phyloP scores from a whole-genome alignment of 2,329 filamentous ascomycete species.

The Davidsoniella neocaledoniae region DNA sequence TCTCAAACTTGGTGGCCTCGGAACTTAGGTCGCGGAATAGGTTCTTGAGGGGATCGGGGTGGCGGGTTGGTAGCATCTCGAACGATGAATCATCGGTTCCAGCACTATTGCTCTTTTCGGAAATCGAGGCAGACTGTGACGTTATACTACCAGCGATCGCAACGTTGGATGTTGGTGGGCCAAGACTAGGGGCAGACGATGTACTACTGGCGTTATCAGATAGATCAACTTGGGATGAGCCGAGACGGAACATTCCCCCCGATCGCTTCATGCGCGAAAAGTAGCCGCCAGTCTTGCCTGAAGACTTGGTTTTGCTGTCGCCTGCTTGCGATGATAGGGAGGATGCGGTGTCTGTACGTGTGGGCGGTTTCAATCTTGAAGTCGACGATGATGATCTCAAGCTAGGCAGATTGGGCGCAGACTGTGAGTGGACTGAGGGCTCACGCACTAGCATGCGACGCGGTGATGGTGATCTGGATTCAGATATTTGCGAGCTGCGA shows the following conservation, averaged over 20 bases:
- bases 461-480: slow-evolving; percentile 13
- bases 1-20: slow-evolving; percentile 41
- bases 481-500: slow-evolving; percentile 8
- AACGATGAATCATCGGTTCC: slow-evolving; percentile 29
- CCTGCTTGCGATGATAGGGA: neutral
- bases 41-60: slow-evolving; percentile 37
- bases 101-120: slow-evolving; percentile 23
- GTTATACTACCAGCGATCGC: slow-evolving; percentile 21
- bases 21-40: slow-evolving; percentile 37
- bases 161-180: slow-evolving; percentile 21
- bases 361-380: slow-evolving; percentile 1
- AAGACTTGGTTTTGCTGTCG: slow-evolving; percentile 14
- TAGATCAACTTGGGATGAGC: slow-evolving; percentile 20
- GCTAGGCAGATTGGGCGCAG: slow-evolving; percentile 10
- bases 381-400: slow-evolving; percentile 9
- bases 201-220: slow-evolving; percentile 27
- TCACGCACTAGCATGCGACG: slow-evolving; percentile 7
- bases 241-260: slow-evolving; percentile 25
- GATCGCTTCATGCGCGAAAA: slow-evolving; percentile 33
- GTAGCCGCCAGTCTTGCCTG: slow-evolving; percentile 30
- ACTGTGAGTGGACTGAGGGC: slow-evolving; percentile 9
- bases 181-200: slow-evolving; percentile 30
- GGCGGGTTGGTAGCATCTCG: slow-evolving; percentile 24
- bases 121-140: slow-evolving; percentile 23
- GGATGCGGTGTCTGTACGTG: slow-evolving; percentile 4